These are phyloP conservation scores for Aphanomyces euteiches DNA, from an alignment of 352 stramenopile genomes.

Conservation along the genomic window DNA sequence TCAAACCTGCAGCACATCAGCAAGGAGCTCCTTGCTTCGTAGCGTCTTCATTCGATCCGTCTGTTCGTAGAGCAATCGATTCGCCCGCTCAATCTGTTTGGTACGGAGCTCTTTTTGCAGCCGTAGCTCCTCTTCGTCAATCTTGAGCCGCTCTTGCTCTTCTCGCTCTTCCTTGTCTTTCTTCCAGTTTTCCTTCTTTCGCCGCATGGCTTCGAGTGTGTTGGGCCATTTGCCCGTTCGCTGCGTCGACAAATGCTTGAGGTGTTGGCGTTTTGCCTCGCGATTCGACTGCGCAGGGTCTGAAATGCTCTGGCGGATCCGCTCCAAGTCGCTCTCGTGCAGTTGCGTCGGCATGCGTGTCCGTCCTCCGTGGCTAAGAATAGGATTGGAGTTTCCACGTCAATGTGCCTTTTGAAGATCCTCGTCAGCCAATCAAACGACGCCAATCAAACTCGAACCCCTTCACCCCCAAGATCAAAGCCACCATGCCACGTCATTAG, in stretches of 20 bases:
- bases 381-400: neutral
- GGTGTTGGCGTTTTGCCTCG: slow-evolving; percentile 53
- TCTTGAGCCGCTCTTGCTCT: slow-evolving; percentile 64
- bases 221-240: slow-evolving; percentile 87
- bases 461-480: neutral
- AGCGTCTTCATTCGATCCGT: slow-evolving; percentile 92
- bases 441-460: neutral
- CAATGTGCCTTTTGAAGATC: neutral
- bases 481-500: too few relatives aligned
- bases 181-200: slow-evolving; percentile 89
- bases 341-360: slow-evolving; percentile 17
- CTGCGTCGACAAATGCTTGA: slow-evolving; percentile 77
- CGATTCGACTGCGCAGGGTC: slow-evolving; percentile 57
- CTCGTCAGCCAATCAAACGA: neutral
- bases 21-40: slow-evolving; percentile 74
- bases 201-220: slow-evolving; percentile 85
- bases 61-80: slow-evolving; percentile 84
- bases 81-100: slow-evolving; percentile 83
- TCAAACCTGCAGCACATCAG: slow-evolving; percentile 76
- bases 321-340: slow-evolving; percentile 53
- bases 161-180: slow-evolving; percentile 85
- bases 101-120: slow-evolving; percentile 67
- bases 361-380: neutral
- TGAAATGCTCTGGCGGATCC: slow-evolving; percentile 68
- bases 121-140: slow-evolving; percentile 72